Evolutionary conservation across 108 stramenopile genomes (phyloP), one percentile per base, ranked within the genome.

Genomic region (Pseudonitzschia delicatissima): DNA sequence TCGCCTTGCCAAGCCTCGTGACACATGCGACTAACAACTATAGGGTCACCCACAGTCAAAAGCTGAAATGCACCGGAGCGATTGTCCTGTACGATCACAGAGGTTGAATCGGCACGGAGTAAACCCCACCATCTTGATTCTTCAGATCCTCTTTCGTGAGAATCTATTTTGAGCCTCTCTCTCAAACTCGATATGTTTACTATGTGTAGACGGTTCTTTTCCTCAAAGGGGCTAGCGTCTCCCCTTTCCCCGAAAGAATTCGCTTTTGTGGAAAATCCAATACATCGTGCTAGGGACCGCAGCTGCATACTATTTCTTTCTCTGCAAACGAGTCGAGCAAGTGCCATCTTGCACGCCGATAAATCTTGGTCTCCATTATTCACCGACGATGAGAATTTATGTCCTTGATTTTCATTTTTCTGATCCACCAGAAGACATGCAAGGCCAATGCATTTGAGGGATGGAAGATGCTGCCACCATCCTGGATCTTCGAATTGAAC

Each of bases 401-500:
- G 1, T 5, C 11, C 39, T 55, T 47, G 36, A 31, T 31, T 5
- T 66, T 72, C 34, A 67, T 73, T 37, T 44, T 77, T 67, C 44
- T 63, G 52, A 48, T 91, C 87, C 0, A 88, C 73, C 7, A 93
- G 48, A 17, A 87, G 68, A 39, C 85, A 80, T 5, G 83, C 86
- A 21, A 96, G 67, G 4, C 96, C 96, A 45, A 96, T 86, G 45
- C 88, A 90, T 72, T 96, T 96, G 45, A 96, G 71, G 11, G 84
- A 82, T 8, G 93, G 92, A 12, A 96, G 63, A 67, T 80, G 82
- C 47, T 90, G 78, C 91, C 91, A 94, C 93, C 93, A 96, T 8
- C 68, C 40, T 0, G 96, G 93, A 61, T 96, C 93, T 69, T 96
- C 96, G 52, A 96, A 96, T 67, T 90, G 86, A 67, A 95, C 88